Base-by-base conservation (phyloP, 2,329 filamentous ascomycete species). In the Trichoderma simmonsii region DNA sequence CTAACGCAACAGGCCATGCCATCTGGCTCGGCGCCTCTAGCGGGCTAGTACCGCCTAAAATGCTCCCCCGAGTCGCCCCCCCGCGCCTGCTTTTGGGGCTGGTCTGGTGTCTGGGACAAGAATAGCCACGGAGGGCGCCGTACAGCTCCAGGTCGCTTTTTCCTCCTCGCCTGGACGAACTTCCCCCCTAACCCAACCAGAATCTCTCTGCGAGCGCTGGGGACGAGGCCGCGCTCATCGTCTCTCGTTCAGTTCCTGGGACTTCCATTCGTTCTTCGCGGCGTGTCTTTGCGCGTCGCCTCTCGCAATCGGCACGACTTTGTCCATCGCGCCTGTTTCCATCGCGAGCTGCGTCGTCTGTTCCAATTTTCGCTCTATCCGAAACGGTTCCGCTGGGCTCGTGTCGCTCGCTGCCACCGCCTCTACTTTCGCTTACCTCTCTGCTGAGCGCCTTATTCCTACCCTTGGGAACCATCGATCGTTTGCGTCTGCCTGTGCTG, bases 381-480 rank as follows among this genome's bases (percentile, higher is more conserved):
- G 64, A 72, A 63, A 71, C 69, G 69, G 69, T 60, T 60, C 34
- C 54, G 69, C 69, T 60, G 61, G 69, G 69, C 61, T 71, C 69
- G 69, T 66, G 69, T 71, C 69, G 62, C 69, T 71, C 69, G 69
- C 54, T 71, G 69, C 66, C 65, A 43, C 56, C 56, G 57, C 56
- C 24, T 36, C 59, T 30, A 56, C 62, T 71, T 34, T 71, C 61
- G 69, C 69, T 60, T 71, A 26, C 28, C 61, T 60, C 51, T 60
- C 28, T 36, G 48, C 34, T 28, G 61, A 36, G 69, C 24, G 61
- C 36, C 61, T 59, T 26, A 14, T 28, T 64, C 54, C 48, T 12
- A n/a, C 34, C 56, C 21, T 32, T 24, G 28, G 32, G 48, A 34
- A 39, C 18, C 34, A 26, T n/a, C 69, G 18, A 57, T 64, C 68